Base-by-base conservation (phyloP, 208 protist species). In the Vickermania spadyakhi region DNA sequence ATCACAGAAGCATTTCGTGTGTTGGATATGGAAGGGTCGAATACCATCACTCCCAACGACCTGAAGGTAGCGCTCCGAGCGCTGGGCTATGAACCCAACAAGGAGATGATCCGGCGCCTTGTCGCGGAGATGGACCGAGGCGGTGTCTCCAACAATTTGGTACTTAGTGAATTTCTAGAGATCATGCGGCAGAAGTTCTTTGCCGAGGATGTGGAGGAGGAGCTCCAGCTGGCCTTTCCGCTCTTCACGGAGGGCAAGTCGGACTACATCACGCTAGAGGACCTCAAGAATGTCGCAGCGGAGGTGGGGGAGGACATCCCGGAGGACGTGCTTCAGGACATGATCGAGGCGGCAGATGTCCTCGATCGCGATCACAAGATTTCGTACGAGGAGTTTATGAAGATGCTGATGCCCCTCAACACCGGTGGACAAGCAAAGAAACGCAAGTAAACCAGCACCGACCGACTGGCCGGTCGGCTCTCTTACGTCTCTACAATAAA, bases 1-100 rank as follows among this genome's bases (percentile, higher is more conserved):
- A 95, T 98, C 30, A 76, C 79, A 11, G 95, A 98, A 68, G 96
- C 96, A 2, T 99, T 99, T 56, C 86, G 96, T 51, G 81, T 98
- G 14, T 89, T 98, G 13, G 96, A 99, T 71, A 87, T 89, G 42
- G 93, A 98, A 21, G 86, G 91, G n/a, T 81, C 75, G 1, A 95
- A 95, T 57, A 87, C 74, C 23, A 98, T 98, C 66, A 93, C 93
- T 1, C 90, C 87, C 1, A 90, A 92, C 25, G 87, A 97, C 52
- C 69, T 98, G 29, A 98, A 97, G 65, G 93, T 98, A 21, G 89
- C 92, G 0, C 76, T 97, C 60, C 87, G 94, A 1, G 94, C 94
- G 0, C 76, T 98, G 3, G 96, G 96, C 49, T 98, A 98, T 66
- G 96, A 98, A 57, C 92, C 92, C 13, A 82, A 97, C 61, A 97